Base-by-base conservation (phyloP, 306 rosid genomes). In the Albizia julibrissin region DNA sequence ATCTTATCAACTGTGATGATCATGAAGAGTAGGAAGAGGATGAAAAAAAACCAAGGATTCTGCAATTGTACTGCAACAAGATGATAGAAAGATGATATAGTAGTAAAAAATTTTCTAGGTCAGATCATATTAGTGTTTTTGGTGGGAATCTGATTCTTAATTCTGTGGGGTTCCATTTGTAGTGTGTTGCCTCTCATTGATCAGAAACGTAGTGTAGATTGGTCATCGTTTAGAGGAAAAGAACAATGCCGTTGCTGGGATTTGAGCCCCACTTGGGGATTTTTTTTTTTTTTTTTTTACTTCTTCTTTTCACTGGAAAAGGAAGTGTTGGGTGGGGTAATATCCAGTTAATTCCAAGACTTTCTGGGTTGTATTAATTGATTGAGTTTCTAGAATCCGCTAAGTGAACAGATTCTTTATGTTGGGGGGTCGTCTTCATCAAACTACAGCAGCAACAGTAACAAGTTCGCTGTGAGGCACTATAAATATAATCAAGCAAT, bases 21-120 rank as follows among this genome's bases (percentile, higher is more conserved):
- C 77, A 77, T 68, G 72, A 72, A 84, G 83, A 78, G 79, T 81
- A 66, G 70, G 52, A 74, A 67, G 83, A 64, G 73, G 43, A 64
- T 77, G 75, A 82, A 27, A 83, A n/a, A 52, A 24, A 61, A 9
- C 0, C 34, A 16, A 39, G 52, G 37, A 37, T 68, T 56, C 4
- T 58, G 70, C 33, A 29, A 58, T 69, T 82, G 72, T 71, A 61
- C 33, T 61, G 66, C 56, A 29, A 10, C 69, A 67, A 50, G 8
- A 5, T 58, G 19, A 5, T 16, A 49, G 56, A 49, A 47, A 26
- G 34, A 81, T 18, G 26, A 66, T 40, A 31, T 27, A 14, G 59
- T 50, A 9, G 68, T 31, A 31, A 65, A 65, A 56, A 5, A 54
- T 66, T 21, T 46, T 77, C 47, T 58, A 61, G 67, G 26, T 61